Conservation (phyloP, 768 basidiomycete species). For the Russula ochroleuca region DNA sequence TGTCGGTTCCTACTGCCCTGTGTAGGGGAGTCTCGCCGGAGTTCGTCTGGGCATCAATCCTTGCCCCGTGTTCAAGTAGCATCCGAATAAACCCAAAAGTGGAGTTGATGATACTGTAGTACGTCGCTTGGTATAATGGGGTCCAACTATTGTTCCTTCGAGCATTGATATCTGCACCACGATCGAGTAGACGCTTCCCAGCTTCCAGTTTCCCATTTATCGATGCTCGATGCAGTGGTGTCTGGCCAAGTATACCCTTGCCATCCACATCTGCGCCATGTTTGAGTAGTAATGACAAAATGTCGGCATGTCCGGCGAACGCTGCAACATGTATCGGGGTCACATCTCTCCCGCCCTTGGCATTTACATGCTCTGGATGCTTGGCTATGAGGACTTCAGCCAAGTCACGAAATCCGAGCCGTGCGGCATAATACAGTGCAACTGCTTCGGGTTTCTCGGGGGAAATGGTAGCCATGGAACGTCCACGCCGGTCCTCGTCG, state of each 20-base stretch:
- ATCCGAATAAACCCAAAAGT: not conserved
- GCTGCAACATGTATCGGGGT: not conserved
- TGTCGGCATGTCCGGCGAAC: not conserved
- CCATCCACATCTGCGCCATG: not conserved
- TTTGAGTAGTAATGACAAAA: not conserved
- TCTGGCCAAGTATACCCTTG: accelerated
- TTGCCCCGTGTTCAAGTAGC: not conserved
- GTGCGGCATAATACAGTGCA: not conserved
- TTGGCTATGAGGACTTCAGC: not conserved
- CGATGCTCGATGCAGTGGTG: not conserved
- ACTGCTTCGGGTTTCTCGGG: not conserved
- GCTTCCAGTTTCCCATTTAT: not conserved
- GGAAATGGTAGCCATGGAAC: not conserved
- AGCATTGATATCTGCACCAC: not conserved
- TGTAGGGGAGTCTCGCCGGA: not conserved
- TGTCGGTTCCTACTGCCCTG: not conserved
- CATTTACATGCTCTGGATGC: not conserved
- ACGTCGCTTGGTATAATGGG: not conserved
- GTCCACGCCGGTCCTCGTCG: not conserved
- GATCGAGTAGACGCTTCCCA: not conserved
- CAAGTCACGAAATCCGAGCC: not conserved
- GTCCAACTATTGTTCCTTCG: accelerated
- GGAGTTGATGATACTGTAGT: no score
- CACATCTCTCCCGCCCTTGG: not conserved
- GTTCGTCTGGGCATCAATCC: not conserved